Conservation (phyloP, 2,329 filamentous ascomycete species). For the Tricladium varicosporioides region DNA sequence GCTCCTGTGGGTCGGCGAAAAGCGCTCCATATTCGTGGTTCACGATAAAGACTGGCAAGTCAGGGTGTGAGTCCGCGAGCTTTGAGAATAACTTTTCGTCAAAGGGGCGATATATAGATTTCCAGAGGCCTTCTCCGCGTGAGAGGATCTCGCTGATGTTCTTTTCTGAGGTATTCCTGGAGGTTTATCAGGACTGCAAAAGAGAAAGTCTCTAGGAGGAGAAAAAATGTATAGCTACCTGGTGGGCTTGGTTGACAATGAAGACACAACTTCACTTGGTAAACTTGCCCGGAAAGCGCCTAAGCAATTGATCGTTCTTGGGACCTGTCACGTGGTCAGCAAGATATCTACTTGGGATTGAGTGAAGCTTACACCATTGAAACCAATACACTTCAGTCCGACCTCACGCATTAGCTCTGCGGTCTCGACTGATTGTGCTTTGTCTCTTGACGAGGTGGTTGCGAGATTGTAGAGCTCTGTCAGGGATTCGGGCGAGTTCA, state of each 20-base stretch:
- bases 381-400: slow-evolving; percentile 74
- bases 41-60: slow-evolving; percentile 78
- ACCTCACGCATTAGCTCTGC: slow-evolving; percentile 75
- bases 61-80: slow-evolving; percentile 74
- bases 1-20: slow-evolving; percentile 62
- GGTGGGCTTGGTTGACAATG: slow-evolving; percentile 56
- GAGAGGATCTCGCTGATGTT: slow-evolving; percentile 54
- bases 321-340: slow-evolving; percentile 53
- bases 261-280: slow-evolving; percentile 50
- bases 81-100: slow-evolving; percentile 68
- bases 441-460: slow-evolving; percentile 25
- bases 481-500: slow-evolving; percentile 80
- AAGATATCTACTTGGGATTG: slow-evolving; percentile 49
- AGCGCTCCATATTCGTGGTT: slow-evolving; percentile 71
- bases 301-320: slow-evolving; percentile 79
- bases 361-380: slow-evolving; percentile 56
- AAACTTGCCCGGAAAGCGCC: slow-evolving; percentile 67
- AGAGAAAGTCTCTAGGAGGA: neutral
- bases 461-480: slow-evolving; percentile 40
- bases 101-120: slow-evolving; percentile 74
- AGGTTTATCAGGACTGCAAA: neutral
- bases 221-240: slow-evolving; percentile 29
- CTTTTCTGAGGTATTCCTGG: slow-evolving; percentile 26
- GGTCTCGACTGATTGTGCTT: slow-evolving; percentile 23
- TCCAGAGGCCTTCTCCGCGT: slow-evolving; percentile 68